Percentiles rank a stretch among this genome's conserved stretches.
Conservation (phyloP, 2,329 filamentous ascomycete species). For the Gremmenia infestans region DNA sequence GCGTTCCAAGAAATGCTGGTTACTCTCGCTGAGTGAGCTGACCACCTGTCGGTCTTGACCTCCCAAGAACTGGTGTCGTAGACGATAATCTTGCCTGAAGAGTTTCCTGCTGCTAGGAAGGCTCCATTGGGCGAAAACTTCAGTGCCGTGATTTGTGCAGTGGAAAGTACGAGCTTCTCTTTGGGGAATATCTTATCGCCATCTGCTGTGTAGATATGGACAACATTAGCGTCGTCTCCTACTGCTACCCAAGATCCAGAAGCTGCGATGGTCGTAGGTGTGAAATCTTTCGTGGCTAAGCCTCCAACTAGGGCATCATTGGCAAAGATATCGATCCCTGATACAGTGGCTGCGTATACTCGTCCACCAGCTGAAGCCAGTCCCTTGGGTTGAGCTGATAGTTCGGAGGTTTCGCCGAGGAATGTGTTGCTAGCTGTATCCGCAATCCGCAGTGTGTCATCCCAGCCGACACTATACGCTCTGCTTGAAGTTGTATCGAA, state of each 20-base stretch:
- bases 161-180: slow-evolving; percentile 56
- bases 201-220: slow-evolving; percentile 67
- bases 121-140: slow-evolving; percentile 76
- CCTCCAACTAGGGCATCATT: slow-evolving; percentile 57
- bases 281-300: slow-evolving; percentile 53
- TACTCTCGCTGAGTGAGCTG: slow-evolving; percentile 63
- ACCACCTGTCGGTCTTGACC: slow-evolving; percentile 76
- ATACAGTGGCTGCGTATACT: slow-evolving; percentile 46
- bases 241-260: slow-evolving; percentile 65
- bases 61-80: slow-evolving; percentile 64
- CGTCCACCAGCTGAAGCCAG: slow-evolving; percentile 50
- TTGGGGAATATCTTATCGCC: slow-evolving; percentile 46
- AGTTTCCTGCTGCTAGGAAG: slow-evolving; percentile 75
- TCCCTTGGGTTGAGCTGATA: slow-evolving; percentile 77
- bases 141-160: slow-evolving; percentile 70
- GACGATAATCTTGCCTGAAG: slow-evolving; percentile 80
- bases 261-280: slow-evolving; percentile 68
- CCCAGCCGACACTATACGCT: slow-evolving; percentile 89
- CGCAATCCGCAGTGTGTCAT: slow-evolving; percentile 79
- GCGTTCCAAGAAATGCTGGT: slow-evolving; percentile 73
- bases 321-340: slow-evolving; percentile 55
- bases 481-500: slow-evolving; percentile 59
- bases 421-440: slow-evolving; percentile 74
- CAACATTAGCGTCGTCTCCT: slow-evolving; percentile 67
- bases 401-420: slow-evolving; percentile 59